Conservation (phyloP, 2,329 filamentous ascomycete species). For the Chaetomium globosum region DNA sequence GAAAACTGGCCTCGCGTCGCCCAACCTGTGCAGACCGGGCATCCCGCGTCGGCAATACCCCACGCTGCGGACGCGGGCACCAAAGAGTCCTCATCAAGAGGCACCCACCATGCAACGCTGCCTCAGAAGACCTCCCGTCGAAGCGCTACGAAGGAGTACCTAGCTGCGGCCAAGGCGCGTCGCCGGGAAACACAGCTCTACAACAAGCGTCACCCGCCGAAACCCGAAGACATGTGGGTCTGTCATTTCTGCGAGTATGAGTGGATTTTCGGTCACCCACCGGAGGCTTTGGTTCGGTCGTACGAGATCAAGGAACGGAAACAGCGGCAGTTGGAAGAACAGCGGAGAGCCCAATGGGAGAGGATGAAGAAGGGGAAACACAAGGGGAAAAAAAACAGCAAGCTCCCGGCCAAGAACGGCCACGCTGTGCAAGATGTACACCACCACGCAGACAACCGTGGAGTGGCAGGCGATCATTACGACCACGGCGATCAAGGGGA, state of each 20-base stretch:
- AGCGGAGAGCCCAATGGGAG: conserved; percentile 94
- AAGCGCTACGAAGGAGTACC: conserved; percentile 70
- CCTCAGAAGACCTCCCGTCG: conserved; percentile 64
- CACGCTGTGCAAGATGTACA: conserved; percentile 37
- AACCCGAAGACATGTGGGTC: conserved; percentile 79
- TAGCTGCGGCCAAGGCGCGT: conserved; percentile 74
- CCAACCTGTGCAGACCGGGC: conserved; percentile 30
- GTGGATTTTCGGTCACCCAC: conserved; percentile 86
- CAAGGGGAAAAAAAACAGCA: conserved; percentile 82
- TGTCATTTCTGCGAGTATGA: conserved; percentile 99
- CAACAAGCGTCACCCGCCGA: conserved; percentile 74
- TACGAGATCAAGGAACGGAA: conserved; percentile 95
- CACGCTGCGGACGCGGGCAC: conserved; percentile 17
- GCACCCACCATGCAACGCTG: conserved; percentile 19
- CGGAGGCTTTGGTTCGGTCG: conserved; percentile 79
- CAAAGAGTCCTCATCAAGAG: conserved; percentile 26
- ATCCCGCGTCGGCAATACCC: conserved; percentile 24
- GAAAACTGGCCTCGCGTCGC: conserved; percentile 29
- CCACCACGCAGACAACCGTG: conserved; percentile 29
- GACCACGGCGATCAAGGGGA: conserved; percentile 34
- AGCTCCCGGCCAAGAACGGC: conserved; percentile 59
- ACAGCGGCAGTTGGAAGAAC: conserved; percentile 79
- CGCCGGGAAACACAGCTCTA: conserved; percentile 74
- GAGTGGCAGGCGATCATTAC: conserved; percentile 36
- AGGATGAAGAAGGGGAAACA: conserved; percentile 54